Conservation (phyloP, 768 basidiomycete species). For the Lentinula aciculospora region DNA sequence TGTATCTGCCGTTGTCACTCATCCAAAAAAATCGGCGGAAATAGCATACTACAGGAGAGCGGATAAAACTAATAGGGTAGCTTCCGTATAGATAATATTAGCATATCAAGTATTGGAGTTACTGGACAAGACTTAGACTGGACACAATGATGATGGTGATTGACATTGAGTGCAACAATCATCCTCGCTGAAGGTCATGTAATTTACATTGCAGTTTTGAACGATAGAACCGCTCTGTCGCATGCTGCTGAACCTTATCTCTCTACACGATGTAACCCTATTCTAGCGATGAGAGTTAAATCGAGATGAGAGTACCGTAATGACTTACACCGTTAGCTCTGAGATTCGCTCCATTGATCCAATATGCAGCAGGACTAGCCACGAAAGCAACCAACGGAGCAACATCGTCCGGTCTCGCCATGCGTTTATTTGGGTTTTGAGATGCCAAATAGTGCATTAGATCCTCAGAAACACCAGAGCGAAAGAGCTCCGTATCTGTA, state of each 20-base stretch:
- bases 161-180: too few species aligned
- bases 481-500: slow-evolving; percentile 50
- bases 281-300: neutral
- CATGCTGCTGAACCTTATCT: neutral
- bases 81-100: too few species aligned
- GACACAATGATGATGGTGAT: too few species aligned
- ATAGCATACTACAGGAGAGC: too few species aligned
- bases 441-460: slow-evolving; percentile 39
- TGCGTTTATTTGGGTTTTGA: slow-evolving; percentile 38
- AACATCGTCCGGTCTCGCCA: slow-evolving; percentile 48
- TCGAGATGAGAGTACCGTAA: neutral
- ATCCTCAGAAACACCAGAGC: slow-evolving; percentile 43
- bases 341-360: slow-evolving; percentile 57
- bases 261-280: neutral
- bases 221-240: neutral
- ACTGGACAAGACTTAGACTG: too few species aligned
- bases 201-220: neutral
- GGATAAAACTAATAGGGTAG: too few species aligned
- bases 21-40: too few species aligned
- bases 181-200: neutral
- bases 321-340: slow-evolving; percentile 48
- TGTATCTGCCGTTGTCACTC: too few species aligned
- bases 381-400: slow-evolving; percentile 49
- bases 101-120: too few species aligned
- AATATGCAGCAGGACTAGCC: slow-evolving; percentile 44